A percentile compares a stretch with the other conserved stretches of the same genome.
These are phyloP conservation scores for Xylaria digitata DNA, from an alignment of 2,329 filamentous ascomycete species.

Conservation along the genomic window DNA sequence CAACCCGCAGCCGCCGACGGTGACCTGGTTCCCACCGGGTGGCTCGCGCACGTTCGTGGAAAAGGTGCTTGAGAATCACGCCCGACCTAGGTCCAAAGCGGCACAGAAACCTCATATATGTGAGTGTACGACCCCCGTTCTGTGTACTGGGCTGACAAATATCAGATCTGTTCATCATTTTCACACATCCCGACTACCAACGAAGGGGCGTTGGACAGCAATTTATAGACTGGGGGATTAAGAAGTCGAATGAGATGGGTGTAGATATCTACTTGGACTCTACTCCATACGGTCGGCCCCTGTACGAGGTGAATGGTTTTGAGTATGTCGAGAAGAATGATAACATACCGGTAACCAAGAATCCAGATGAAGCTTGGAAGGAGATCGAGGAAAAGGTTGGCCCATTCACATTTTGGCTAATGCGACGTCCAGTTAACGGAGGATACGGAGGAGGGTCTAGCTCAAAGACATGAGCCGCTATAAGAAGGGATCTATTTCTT, in stretches of 20 bases:
- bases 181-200: conserved; percentile 43
- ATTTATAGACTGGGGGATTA: conserved; percentile 43
- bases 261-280: conserved; percentile 45
- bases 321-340: conserved; percentile 42
- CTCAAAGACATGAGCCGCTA: neutral
- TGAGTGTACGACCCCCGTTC: conserved; percentile 22
- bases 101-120: conserved; percentile 42
- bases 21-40: conserved; percentile 36
- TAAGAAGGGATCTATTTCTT: no score
- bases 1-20: conserved; percentile 30
- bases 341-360: conserved; percentile 37
- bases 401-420: conserved; percentile 42
- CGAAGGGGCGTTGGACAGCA: conserved; percentile 40
- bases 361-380: conserved; percentile 43
- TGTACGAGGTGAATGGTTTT: conserved; percentile 43
- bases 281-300: conserved; percentile 36
- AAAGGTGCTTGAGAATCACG: conserved; percentile 18
- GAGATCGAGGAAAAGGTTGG: conserved; percentile 54
- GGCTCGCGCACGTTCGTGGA: conserved; percentile 5
- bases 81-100: conserved; percentile 24
- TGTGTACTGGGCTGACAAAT: neutral
- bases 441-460: neutral
- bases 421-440: conserved; percentile 4
- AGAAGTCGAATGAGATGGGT: conserved; percentile 39
- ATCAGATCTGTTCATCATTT: conserved; percentile 36